Conservation (phyloP, 2,329 filamentous ascomycete genomes). For the Pseudogymnoascus destructans region DNA sequence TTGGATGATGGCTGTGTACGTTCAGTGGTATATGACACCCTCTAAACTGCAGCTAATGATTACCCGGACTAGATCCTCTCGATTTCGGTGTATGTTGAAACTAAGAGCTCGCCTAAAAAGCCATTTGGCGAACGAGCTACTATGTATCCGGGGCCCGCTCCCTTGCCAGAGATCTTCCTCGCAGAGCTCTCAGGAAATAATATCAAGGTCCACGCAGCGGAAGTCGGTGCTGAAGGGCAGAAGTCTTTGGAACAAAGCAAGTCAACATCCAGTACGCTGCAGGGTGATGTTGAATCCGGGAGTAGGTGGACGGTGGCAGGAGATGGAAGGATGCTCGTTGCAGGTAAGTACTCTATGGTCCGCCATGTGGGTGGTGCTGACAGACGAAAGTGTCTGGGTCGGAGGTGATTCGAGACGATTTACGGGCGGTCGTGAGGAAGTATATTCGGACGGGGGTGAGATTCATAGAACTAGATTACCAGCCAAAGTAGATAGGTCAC, state of each 20-base stretch:
- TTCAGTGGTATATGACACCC: neutral
- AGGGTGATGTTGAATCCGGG: neutral
- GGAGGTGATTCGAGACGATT: constrained; percentile 13
- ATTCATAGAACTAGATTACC: constrained; percentile 15
- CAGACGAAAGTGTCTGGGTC: constrained; percentile 12
- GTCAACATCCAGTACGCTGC: neutral
- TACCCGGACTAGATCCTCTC: neutral
- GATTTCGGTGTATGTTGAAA: neutral
- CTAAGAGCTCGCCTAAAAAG: neutral
- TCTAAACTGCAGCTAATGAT: neutral
- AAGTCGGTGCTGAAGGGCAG: neutral
- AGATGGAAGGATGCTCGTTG: neutral
- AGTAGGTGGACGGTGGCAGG: neutral
- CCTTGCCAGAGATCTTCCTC: neutral
- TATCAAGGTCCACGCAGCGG: neutral
- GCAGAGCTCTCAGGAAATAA: neutral
- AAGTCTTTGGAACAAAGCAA: neutral
- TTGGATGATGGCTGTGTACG: neutral
- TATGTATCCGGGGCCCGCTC: neutral
- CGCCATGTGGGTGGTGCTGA: neutral
- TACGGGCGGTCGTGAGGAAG: constrained; percentile 12
- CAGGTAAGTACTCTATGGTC: neutral
- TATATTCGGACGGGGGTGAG: constrained; percentile 14
- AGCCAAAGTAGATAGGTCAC: constrained; percentile 10
- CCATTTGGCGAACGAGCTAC: neutral